Evolutionary conservation across 345 rosid species (phyloP).

Genomic region (Moricandia arvensis): DNA sequence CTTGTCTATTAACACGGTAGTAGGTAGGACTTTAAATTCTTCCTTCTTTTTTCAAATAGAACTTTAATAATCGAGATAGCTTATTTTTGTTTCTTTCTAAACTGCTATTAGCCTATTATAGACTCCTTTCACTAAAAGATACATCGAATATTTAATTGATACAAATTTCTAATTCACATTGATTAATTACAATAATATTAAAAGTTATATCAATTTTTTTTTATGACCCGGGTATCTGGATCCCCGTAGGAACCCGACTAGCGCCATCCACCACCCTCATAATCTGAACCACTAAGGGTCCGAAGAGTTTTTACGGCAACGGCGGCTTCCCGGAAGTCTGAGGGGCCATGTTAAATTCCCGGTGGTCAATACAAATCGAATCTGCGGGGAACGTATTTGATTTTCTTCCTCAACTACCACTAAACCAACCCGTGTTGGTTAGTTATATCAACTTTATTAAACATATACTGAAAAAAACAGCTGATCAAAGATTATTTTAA

Average conservation of each 20-base stretch:
- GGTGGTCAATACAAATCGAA: no score
- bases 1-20: slow-evolving; percentile 17
- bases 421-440: no score
- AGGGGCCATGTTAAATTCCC: no score
- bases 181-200: background rate
- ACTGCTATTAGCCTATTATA: background rate
- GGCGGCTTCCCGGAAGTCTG: no score
- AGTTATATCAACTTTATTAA: no score
- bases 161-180: background rate
- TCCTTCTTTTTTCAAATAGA: background rate
- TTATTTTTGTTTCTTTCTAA: background rate
- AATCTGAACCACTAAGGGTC: no score
- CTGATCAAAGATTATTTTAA: background rate
- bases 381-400: no score
- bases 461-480: background rate
- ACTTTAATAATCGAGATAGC: background rate
- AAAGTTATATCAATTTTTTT: background rate
- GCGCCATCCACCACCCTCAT: no score
- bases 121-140: background rate
- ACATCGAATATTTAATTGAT: background rate
- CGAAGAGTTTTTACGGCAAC: no score
- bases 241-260: no score
- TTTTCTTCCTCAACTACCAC: no score
- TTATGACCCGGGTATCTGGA: no score
- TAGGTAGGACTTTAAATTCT: slow-evolving; percentile 9